Evolutionary conservation across 2,329 filamentous ascomycete genomes (phyloP).

Genomic region (Xylariaceae sp.): DNA sequence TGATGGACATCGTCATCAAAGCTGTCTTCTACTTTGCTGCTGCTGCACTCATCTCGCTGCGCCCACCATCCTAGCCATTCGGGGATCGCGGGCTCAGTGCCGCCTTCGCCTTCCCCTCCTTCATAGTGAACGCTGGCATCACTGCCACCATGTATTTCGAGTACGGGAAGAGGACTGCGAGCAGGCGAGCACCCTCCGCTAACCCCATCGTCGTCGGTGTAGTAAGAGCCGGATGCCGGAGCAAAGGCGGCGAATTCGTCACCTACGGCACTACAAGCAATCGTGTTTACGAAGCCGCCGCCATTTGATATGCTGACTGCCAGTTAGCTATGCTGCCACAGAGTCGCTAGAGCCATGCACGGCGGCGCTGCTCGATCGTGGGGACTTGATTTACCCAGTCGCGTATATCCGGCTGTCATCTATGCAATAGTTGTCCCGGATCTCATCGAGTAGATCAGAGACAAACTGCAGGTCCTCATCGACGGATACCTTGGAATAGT

Average conservation of each 20-base stretch:
- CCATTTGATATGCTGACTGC: conserved; percentile 43
- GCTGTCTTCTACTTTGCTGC: conserved; percentile 27
- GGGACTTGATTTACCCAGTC: conserved; percentile 27
- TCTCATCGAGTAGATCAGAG: conserved; percentile 35
- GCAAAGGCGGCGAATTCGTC: conserved; percentile 41
- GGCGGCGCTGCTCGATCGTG: neutral
- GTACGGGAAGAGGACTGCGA: conserved; percentile 33
- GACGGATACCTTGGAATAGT: conserved; percentile 37
- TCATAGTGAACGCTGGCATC: conserved; percentile 39
- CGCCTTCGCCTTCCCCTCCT: conserved; percentile 39
- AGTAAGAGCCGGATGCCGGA: conserved; percentile 41
- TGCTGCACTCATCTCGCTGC: conserved; percentile 33
- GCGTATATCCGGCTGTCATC: conserved; percentile 41
- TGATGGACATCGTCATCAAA: conserved; percentile 38
- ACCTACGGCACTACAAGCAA: conserved; percentile 40
- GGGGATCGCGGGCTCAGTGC: conserved; percentile 34
- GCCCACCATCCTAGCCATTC: conserved; percentile 39
- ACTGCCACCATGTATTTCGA: conserved; percentile 41
- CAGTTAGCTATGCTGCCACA: too few relatives aligned
- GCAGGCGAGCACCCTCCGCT: conserved; percentile 32
- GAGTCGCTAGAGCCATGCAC: too few relatives aligned
- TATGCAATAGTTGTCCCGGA: conserved; percentile 37
- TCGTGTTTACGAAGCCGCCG: conserved; percentile 41
- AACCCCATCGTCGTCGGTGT: conserved; percentile 34
- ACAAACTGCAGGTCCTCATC: conserved; percentile 42